phyloP scores from a whole-genome alignment of 805 yeast species.

The Candida glaebosa region DNA sequence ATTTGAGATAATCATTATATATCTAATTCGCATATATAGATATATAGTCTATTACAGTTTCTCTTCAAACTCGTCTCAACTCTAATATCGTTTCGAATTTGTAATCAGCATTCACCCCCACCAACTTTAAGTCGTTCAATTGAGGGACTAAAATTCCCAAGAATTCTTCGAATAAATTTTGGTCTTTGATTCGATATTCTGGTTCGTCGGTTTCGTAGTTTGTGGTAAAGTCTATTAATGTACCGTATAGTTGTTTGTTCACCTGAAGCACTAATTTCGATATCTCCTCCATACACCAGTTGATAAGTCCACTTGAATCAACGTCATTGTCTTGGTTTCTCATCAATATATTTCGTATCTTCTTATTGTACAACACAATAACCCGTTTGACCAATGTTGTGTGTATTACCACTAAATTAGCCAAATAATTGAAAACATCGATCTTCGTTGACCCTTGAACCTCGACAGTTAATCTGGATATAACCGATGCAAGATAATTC shows the following conservation, averaged over 20 bases:
- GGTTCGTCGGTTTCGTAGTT: constrained; percentile 23
- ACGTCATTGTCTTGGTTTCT: constrained; percentile 26
- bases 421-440: constrained; percentile 39
- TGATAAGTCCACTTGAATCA: constrained; percentile 59
- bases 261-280: constrained; percentile 56
- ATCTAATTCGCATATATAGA: background rate
- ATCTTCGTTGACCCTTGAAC: constrained; percentile 43
- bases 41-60: background rate
- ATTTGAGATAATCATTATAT: no score
- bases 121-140: constrained; percentile 54
- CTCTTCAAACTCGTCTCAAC: background rate
- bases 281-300: constrained; percentile 71
- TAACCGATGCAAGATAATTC: constrained; percentile 25
- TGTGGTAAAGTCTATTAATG: constrained; percentile 37
- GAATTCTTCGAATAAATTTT: constrained; percentile 48
- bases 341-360: constrained; percentile 42
- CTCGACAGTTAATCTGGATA: constrained; percentile 31
- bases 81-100: constrained; percentile 45
- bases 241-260: constrained; percentile 64
- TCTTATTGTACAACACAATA: constrained; percentile 47
- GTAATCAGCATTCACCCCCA: constrained; percentile 74
- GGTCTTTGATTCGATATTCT: constrained; percentile 31
- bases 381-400: constrained; percentile 52
- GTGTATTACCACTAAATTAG: constrained; percentile 37
- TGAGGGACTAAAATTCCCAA: constrained; percentile 54